Conservation (phyloP, 2,329 filamentous ascomycete genomes). For the Cadophora malorum region DNA sequence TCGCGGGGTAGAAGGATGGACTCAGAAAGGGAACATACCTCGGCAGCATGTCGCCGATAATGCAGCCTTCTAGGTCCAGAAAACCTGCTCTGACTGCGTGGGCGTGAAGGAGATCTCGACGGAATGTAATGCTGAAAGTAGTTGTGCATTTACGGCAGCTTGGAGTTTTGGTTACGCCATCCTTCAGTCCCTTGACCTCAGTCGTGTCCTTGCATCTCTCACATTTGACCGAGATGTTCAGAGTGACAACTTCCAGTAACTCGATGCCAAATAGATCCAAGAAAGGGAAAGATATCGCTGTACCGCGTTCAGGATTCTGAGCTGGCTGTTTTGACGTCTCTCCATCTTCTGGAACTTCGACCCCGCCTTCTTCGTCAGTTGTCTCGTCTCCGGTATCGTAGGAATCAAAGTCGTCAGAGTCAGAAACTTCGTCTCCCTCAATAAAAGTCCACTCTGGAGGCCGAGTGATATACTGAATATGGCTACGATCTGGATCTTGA, state of each 20-base stretch:
- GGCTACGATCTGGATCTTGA: slow-evolving; percentile 57
- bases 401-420: slow-evolving; percentile 54
- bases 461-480: slow-evolving; percentile 74
- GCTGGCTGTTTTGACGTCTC: slow-evolving; percentile 33
- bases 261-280: slow-evolving; percentile 81
- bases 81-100: slow-evolving; percentile 80
- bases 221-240: slow-evolving; percentile 78
- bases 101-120: slow-evolving; percentile 74
- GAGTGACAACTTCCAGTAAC: slow-evolving; percentile 69
- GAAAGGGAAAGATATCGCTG: slow-evolving; percentile 79
- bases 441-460: slow-evolving; percentile 74
- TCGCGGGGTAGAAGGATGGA: neutral
- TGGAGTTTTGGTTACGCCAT: slow-evolving; percentile 56
- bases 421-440: slow-evolving; percentile 53
- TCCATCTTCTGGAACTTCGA: slow-evolving; percentile 45
- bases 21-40: slow-evolving; percentile 52
- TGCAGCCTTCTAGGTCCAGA: slow-evolving; percentile 77
- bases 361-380: slow-evolving; percentile 52
- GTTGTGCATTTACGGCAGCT: slow-evolving; percentile 67
- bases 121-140: slow-evolving; percentile 60
- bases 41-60: slow-evolving; percentile 76
- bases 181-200: slow-evolving; percentile 71
- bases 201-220: slow-evolving; percentile 76
- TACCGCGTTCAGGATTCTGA: slow-evolving; percentile 64
- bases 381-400: slow-evolving; percentile 45